Evolutionary conservation across 2,329 filamentous ascomycete species (phyloP), one percentile per base, ranked within the genome.

Genomic region (Teratosphaeria pseudoeucalypti): DNA sequence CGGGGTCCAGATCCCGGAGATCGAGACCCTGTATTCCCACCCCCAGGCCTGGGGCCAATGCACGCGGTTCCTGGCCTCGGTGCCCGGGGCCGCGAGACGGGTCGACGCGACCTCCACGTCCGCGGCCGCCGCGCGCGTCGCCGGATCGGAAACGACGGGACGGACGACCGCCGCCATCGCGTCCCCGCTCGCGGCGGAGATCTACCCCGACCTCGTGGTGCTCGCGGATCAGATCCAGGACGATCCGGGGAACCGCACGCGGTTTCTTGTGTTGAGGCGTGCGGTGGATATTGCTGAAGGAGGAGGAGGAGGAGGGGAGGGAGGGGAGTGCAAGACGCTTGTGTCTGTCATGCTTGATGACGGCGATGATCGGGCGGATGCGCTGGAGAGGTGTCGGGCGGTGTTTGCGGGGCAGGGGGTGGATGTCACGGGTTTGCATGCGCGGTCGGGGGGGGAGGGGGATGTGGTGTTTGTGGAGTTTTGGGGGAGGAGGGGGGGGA

Each of bases 41-140:
- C 92, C 92, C 10, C 94, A 99, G 75, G 94, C 91, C 32, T 96
- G 94, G 79, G 91, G 91, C 29, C 94, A 99, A 76, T 96, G 92
- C 74, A 85, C 85, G 53, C 74, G 71, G 9, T 96, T 96, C 74
- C 81, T 96, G 29, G 78, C 81, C 9, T 77, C 79, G 32, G 79
- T 89, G 67, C 82, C 96, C 62, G 85, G 85, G 66, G 83, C 83
- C 53, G 80, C 87, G n/a, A 90, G 95, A 76, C 82, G 86, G 57
- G 83, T 92, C 61, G 92, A 97, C 71, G 87, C 90, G 52, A 88
- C 85, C 62, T 94, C 88, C 32, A 99, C 94, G 6, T 92, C 88
- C 66, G 86, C 85, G 64, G 94, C 90, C 0, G 92, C 92, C 0
- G 85, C 88, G 0, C 78, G 79, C 49, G 82, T 84, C 57, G 73